Evolutionary conservation across 257 asterid genomes (phyloP), one percentile per base, ranked within the genome.

Genomic region (Nicotiana paniculata): DNA sequence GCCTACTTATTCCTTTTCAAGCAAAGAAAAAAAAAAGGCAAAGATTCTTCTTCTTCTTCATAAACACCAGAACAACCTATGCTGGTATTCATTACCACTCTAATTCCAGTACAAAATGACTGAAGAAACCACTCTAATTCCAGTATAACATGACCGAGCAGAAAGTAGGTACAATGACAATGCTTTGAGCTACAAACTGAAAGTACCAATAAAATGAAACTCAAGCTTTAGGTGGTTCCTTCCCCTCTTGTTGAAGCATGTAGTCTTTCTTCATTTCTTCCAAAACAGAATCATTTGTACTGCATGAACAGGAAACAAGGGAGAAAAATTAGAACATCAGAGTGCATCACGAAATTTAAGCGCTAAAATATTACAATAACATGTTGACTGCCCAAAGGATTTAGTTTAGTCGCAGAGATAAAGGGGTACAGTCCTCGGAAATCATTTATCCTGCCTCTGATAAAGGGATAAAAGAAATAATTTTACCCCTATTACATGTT

Each of bases 261-360:
- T 96, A 96, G 26, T 90, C 96, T 84, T 89, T 89, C 91, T 96
- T 96, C 99, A 96, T 91, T 85, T 93, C 86, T 88, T 96, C 99
- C 93, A 96, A 77, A 66, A 91, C 92, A 4, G 92, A 83, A 79
- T 96, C 97, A 69, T 93, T 96, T 6, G 99, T 95, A 89, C 99
- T 95, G 74, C 85, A 80, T 12, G 35, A 84, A 68, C 16, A 15
- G 48, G 58, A 83, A 84, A 55, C 78, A 51, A 53, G 58, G 82
- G 68, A 39, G 32, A 75, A 37, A 28, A 6, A 77, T 53, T 24
- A 58, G 1, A 32, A 9, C 58, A 10, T 51, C 6, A 37, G 57
- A 69, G 35, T 53, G 58, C 18, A 15, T 53, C 6, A 0, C 6
- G 58, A 53, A 15, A 53, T 53, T 3, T 12, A 13, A 53, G 58